Conservation (phyloP, 2,329 filamentous ascomycete genomes). For the Dothideomycetes sp. region DNA sequence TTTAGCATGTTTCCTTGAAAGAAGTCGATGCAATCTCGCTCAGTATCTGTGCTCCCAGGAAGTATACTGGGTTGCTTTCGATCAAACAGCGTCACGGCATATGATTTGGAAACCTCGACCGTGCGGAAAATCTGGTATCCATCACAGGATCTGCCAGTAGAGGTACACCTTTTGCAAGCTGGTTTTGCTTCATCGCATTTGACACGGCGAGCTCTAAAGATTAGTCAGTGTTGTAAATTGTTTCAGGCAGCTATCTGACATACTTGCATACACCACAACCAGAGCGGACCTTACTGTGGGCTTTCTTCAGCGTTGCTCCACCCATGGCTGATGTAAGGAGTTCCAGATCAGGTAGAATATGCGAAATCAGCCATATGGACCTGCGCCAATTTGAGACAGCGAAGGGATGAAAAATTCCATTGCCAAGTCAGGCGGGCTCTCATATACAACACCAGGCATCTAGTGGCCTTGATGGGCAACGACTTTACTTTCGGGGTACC, state of each 20-base stretch:
- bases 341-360: neutral
- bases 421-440: too few species aligned
- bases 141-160: constrained; percentile 46
- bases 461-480: too few species aligned
- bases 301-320: neutral
- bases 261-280: neutral
- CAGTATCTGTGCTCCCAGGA: neutral
- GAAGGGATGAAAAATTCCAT: too few species aligned
- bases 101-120: neutral
- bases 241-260: neutral
- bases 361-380: neutral
- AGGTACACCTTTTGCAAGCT: constrained; percentile 41
- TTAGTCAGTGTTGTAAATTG: neutral
- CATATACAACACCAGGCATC: too few species aligned
- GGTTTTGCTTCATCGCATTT: constrained; percentile 49
- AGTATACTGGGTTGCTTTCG: neutral
- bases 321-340: neutral
- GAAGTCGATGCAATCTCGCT: neutral
- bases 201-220: constrained; percentile 17
- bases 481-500: neutral
- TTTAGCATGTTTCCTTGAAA: neutral
- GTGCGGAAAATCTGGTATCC: constrained; percentile 29
- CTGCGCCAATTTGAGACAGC: too few species aligned
- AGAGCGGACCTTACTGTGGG: neutral
- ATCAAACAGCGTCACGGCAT: neutral